Conservation (phyloP, 192 early-diverging fungal species). For the Chytriomyces hyalinus region DNA sequence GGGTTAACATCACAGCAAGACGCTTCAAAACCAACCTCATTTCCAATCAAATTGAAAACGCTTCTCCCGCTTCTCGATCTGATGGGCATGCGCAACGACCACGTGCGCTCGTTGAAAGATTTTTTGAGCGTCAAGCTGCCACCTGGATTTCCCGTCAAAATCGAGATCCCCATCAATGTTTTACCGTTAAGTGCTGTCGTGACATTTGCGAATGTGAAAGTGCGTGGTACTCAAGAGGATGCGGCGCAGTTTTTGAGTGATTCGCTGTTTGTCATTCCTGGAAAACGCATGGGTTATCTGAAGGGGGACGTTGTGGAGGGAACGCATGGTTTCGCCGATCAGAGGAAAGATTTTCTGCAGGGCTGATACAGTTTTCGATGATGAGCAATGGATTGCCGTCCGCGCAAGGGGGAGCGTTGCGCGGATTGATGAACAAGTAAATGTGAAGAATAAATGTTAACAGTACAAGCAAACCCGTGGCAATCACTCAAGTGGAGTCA, state of each 20-base stretch:
- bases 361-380: too few relatives aligned
- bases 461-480: too few relatives aligned
- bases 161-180: slow-evolving; percentile 56
- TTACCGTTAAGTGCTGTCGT: slow-evolving; percentile 47
- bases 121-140: slow-evolving; percentile 53
- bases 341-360: too few relatives aligned
- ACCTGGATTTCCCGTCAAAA: slow-evolving; percentile 54
- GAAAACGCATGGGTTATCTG: slow-evolving; percentile 48
- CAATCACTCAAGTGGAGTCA: too few relatives aligned
- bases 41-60: slow-evolving; percentile 47
- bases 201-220: slow-evolving; percentile 46
- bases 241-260: slow-evolving; percentile 29
- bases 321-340: not conserved
- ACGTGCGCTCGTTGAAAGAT: slow-evolving; percentile 45
- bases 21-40: slow-evolving; percentile 26
- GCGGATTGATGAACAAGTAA: too few relatives aligned
- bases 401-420: too few relatives aligned
- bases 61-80: slow-evolving; percentile 50
- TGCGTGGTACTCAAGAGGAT: not conserved
- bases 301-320: slow-evolving; percentile 45
- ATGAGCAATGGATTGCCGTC: too few relatives aligned
- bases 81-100: slow-evolving; percentile 49
- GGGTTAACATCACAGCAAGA: slow-evolving; percentile 15
- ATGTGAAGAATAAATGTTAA: too few relatives aligned
- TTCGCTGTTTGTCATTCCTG: slow-evolving; percentile 48